These are phyloP conservation scores for Evernia prunastri DNA, from an alignment of 495 filamentous ascomycete species.

Conservation along the genomic window DNA sequence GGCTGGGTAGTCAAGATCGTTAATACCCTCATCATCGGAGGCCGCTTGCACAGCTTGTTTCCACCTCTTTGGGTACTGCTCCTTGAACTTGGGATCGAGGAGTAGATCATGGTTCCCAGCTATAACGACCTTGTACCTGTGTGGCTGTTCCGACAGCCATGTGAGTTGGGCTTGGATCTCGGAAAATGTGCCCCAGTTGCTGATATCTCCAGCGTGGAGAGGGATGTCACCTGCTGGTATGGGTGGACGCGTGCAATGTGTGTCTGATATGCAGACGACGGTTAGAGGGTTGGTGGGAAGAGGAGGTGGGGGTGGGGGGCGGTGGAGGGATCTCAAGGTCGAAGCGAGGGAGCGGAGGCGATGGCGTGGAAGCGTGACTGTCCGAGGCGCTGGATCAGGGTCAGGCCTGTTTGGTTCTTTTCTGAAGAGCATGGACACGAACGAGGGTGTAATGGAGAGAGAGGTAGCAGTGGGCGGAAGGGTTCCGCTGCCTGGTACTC, in stretches of 20 bases:
- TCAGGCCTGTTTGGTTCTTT: not conserved
- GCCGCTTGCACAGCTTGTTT: not conserved
- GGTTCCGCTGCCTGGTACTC: not conserved
- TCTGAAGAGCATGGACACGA: not conserved
- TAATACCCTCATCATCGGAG: not conserved
- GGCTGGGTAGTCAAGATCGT: not conserved
- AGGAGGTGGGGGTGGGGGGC: not conserved
- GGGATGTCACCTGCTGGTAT: conserved; percentile 76
- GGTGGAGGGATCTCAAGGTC: conserved; percentile 5
- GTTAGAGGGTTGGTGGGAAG: conserved; percentile 1
- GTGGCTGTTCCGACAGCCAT: conserved; percentile 69
- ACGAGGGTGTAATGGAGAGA: not conserved
- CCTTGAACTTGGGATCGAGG: conserved; percentile 48
- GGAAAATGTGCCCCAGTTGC: conserved; percentile 58
- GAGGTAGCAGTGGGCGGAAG: not conserved
- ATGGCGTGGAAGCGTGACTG: conserved; percentile 9
- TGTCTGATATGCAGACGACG: conserved; percentile 86
- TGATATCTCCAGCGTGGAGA: conserved; percentile 83
- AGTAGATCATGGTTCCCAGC: conserved; percentile 83
- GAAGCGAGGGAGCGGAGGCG: not conserved
- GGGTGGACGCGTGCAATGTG: conserved; percentile 60
- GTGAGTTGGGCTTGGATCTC: conserved; percentile 71
- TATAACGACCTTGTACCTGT: conserved; percentile 72
- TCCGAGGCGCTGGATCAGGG: not conserved
- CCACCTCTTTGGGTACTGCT: conserved; percentile 10